Evolutionary conservation across 371 early-diverging fungal species (phyloP).

Genomic region (Mortierella sp.): DNA sequence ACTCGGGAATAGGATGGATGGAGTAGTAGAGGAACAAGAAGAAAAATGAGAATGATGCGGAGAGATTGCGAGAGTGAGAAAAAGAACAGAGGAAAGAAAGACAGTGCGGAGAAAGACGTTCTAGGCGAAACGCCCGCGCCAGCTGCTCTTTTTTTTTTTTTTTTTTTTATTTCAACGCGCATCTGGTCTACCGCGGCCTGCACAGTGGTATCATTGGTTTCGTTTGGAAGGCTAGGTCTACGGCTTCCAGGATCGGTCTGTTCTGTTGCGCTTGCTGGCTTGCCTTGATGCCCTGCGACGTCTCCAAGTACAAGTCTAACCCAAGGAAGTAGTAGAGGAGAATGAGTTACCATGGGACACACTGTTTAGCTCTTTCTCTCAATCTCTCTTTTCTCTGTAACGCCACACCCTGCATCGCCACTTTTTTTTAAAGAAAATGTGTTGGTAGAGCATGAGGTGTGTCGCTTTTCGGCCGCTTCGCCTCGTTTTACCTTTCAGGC

Average conservation of each 20-base stretch:
- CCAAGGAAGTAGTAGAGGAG: too few relatives aligned
- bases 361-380: too few relatives aligned
- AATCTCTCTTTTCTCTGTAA: background rate
- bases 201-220: constrained; percentile 22
- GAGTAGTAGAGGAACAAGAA: too few relatives aligned
- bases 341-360: too few relatives aligned
- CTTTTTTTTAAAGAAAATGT: background rate
- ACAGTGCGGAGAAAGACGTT: background rate
- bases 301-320: constrained; percentile 50
- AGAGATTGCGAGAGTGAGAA: background rate
- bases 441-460: background rate
- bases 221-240: constrained; percentile 35
- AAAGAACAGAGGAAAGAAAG: background rate
- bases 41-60: background rate
- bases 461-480: background rate
- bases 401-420: background rate
- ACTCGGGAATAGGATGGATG: constrained; percentile 2
- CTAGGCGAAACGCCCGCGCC: too few relatives aligned
- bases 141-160: constrained; percentile 3
- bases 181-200: background rate
- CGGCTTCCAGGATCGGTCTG: constrained; percentile 21
- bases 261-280: constrained; percentile 47
- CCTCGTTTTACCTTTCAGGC: constrained; percentile 35
- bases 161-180: background rate
- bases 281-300: constrained; percentile 48